These are phyloP conservation scores for Penicillium sp. DNA, from an alignment of 2,329 filamentous ascomycete species.

Conservation along the genomic window DNA sequence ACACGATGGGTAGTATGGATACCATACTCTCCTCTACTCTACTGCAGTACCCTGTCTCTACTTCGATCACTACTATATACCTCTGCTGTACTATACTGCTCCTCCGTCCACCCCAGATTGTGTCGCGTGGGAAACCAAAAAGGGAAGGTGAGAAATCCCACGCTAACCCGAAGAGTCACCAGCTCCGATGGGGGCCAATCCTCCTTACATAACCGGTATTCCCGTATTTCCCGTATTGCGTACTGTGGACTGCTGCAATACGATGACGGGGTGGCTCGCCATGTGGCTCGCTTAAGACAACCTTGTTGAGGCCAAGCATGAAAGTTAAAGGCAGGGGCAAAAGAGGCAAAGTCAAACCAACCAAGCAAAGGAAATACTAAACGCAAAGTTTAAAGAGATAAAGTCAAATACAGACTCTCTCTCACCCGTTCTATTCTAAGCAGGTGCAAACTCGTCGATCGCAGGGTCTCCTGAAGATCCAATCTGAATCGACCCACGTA, in stretches of 20 bases:
- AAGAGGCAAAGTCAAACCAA: no score
- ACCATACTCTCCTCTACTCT: no score
- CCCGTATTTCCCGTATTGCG: no score
- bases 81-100: no score
- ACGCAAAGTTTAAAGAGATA: no score
- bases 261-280: slow-evolving; percentile 19
- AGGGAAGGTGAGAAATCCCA: slow-evolving; percentile 26
- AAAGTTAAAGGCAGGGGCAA: no score
- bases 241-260: background rate
- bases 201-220: background rate
- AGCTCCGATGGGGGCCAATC: slow-evolving; percentile 23
- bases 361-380: background rate
- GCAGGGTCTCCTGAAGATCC: slow-evolving; percentile 25
- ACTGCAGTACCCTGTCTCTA: no score
- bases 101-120: slow-evolving; percentile 19
- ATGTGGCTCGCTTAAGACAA: slow-evolving; percentile 26
- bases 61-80: no score
- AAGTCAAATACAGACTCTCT: background rate
- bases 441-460: slow-evolving; percentile 14
- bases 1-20: no score
- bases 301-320: slow-evolving; percentile 6
- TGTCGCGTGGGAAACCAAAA: slow-evolving; percentile 25
- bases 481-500: background rate
- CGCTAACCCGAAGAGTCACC: slow-evolving; percentile 15
- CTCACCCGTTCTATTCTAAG: background rate